These are phyloP conservation scores for Escovopsis weberi DNA, from an alignment of 2,329 filamentous ascomycete genomes.

Conservation along the genomic window DNA sequence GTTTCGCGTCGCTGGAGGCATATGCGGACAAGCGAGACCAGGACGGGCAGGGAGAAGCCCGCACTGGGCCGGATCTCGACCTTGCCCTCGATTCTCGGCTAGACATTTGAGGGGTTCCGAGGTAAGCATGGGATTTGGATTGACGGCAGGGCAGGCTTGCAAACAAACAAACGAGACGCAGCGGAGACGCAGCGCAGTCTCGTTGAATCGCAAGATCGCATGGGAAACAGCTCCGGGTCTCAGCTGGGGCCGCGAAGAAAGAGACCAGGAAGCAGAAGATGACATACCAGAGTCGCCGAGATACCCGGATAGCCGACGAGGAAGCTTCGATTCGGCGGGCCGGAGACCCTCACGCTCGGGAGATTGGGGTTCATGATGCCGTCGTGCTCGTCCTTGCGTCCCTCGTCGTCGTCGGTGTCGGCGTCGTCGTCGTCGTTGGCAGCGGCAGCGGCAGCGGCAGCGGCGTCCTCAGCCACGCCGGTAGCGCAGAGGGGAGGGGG, in stretches of 20 bases:
- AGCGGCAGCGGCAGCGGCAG: too few species aligned
- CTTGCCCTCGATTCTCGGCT: slow-evolving; percentile 95
- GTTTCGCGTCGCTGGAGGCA: slow-evolving; percentile 86
- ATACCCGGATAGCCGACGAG: slow-evolving; percentile 96
- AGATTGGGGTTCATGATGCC: slow-evolving; percentile 13
- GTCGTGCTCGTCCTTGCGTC: background rate
- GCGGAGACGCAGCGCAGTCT: slow-evolving; percentile 11
- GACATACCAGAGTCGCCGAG: slow-evolving; percentile 83
- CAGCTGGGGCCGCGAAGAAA: too few species aligned
- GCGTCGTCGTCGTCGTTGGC: too few species aligned
- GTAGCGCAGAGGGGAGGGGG: too few species aligned
- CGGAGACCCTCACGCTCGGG: slow-evolving; percentile 72
- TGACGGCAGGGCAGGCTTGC: background rate
- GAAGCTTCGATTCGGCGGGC: slow-evolving; percentile 92
- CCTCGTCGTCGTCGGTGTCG: too few species aligned
- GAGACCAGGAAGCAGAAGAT: slow-evolving; percentile 6
- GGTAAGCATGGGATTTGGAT: background rate
- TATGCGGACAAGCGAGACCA: slow-evolving; percentile 86
- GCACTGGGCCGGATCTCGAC: slow-evolving; percentile 85
- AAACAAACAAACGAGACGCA: slow-evolving; percentile 5
- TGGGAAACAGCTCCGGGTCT: too few species aligned
- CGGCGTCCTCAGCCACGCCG: too few species aligned
- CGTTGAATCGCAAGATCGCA: too few species aligned
- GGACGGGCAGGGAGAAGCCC: slow-evolving; percentile 77
- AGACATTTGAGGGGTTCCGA: slow-evolving; percentile 2